Evolutionary conservation across 306 rosid species (phyloP).

Genomic region (Pachyrhizus erosus): DNA sequence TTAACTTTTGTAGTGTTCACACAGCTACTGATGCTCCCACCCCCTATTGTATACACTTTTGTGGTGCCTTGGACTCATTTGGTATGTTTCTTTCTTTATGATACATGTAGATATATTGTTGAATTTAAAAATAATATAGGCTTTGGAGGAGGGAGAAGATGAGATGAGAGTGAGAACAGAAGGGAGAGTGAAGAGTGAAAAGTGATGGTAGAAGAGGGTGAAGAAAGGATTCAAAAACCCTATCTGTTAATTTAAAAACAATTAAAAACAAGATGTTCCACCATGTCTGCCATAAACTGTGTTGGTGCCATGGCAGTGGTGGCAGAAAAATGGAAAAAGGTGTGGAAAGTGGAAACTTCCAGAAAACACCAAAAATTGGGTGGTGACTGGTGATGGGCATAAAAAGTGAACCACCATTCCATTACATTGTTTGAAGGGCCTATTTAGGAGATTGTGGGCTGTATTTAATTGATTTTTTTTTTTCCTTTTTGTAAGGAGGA

Average conservation of each 20-base stretch:
- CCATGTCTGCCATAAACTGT: background rate
- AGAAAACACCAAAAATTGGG: background rate
- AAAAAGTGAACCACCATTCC: background rate
- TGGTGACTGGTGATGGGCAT: background rate
- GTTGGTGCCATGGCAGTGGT: background rate
- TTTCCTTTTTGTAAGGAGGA: background rate
- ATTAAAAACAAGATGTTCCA: background rate
- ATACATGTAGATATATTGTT: background rate
- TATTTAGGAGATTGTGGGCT: background rate
- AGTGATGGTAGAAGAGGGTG: background rate
- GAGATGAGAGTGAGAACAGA: background rate
- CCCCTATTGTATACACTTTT: background rate
- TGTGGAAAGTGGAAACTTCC: background rate
- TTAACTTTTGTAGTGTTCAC: background rate
- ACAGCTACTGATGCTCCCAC: background rate
- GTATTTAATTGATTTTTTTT: background rate
- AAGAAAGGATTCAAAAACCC: background rate
- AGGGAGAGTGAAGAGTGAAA: background rate
- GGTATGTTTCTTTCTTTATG: background rate
- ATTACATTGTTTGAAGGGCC: background rate
- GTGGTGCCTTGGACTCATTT: background rate
- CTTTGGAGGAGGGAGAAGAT: conserved; percentile 9
- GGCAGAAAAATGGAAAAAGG: background rate
- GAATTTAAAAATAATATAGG: background rate
- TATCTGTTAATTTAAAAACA: background rate